Evolutionary conservation across 768 basidiomycete genomes (phyloP).

Genomic region (Leccinum subtestaceum): DNA sequence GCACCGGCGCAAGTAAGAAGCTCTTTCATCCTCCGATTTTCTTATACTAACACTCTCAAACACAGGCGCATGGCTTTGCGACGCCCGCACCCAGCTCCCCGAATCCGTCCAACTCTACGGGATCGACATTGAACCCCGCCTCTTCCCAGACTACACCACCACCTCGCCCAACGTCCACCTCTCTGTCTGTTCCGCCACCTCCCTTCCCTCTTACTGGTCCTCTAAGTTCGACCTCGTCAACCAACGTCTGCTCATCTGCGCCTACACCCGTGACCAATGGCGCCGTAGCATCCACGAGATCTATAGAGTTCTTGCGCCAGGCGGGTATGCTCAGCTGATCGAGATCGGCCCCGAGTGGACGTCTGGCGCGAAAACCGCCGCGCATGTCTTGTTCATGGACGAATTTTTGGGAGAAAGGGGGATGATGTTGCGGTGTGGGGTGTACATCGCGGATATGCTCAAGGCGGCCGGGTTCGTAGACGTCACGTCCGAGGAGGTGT

Average conservation of each 20-base stretch:
- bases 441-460: constrained; percentile 20
- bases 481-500: constrained; percentile 16
- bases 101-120: constrained; percentile 23
- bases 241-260: constrained; percentile 32
- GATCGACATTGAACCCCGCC: constrained; percentile 25
- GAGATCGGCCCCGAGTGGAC: constrained; percentile 23
- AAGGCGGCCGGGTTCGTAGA: constrained; percentile 18
- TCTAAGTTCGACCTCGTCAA: constrained; percentile 32
- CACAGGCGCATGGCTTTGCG: constrained; percentile 25
- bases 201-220: constrained; percentile 31
- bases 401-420: constrained; percentile 8
- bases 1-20: constrained; percentile 15
- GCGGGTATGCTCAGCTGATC: constrained; percentile 34
- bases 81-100: constrained; percentile 12
- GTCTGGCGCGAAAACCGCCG: constrained; percentile 13
- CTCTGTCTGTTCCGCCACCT: constrained; percentile 22
- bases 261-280: constrained; percentile 32
- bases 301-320: constrained; percentile 31
- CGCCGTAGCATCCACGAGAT: constrained; percentile 23
- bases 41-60: not conserved
- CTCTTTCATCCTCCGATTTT: not conserved
- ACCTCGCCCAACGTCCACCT: constrained; percentile 19
- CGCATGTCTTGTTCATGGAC: constrained; percentile 9
- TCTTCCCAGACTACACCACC: constrained; percentile 12
- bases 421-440: constrained; percentile 9